These are phyloP conservation scores for Podaxis sp. DNA, from an alignment of 768 basidiomycete species.

Conservation along the genomic window DNA sequence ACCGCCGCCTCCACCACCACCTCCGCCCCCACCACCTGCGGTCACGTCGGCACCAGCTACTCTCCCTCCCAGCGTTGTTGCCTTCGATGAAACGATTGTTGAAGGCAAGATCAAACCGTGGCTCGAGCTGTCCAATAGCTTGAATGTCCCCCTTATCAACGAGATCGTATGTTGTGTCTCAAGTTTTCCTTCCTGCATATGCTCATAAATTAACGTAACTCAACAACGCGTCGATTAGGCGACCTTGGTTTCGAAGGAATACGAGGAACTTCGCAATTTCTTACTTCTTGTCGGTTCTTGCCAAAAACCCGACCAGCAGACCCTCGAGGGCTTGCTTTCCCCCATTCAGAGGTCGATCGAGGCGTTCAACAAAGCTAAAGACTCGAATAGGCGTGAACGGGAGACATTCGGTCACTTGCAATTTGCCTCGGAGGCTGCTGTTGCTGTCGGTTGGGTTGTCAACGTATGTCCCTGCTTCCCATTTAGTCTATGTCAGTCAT, in stretches of 20 bases:
- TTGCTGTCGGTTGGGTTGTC: conserved; percentile 86
- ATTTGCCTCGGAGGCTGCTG: conserved; percentile 78
- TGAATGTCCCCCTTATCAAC: conserved; percentile 68
- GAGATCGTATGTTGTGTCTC: conserved; percentile 63
- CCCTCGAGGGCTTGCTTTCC: conserved; percentile 55
- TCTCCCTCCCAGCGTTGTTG: conserved; percentile 60
- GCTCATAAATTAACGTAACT: conserved; percentile 4
- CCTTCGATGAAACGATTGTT: conserved; percentile 74
- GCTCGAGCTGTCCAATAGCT: conserved; percentile 64
- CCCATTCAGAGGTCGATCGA: conserved; percentile 75
- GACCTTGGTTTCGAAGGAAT: conserved; percentile 63
- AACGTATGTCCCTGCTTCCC: conserved; percentile 50
- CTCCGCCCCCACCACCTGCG: conserved; percentile 37
- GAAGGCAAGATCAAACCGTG: conserved; percentile 75
- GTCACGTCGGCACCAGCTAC: conserved; percentile 34
- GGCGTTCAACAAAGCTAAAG: conserved; percentile 78
- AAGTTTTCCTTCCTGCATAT: conserved; percentile 4
- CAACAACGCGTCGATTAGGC: conserved; percentile 44
- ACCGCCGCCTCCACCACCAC: conserved; percentile 27
- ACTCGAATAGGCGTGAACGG: conserved; percentile 73
- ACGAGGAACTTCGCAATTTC: conserved; percentile 65
- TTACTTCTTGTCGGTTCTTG: conserved; percentile 69
- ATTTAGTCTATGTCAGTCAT: background rate
- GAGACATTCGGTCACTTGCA: conserved; percentile 84
- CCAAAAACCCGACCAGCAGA: conserved; percentile 72